A percentile compares a stretch with the other conserved stretches of the same genome.
phyloP scores from a whole-genome alignment of 2,329 filamentous ascomycete genomes.

The Balansia obtecta region DNA sequence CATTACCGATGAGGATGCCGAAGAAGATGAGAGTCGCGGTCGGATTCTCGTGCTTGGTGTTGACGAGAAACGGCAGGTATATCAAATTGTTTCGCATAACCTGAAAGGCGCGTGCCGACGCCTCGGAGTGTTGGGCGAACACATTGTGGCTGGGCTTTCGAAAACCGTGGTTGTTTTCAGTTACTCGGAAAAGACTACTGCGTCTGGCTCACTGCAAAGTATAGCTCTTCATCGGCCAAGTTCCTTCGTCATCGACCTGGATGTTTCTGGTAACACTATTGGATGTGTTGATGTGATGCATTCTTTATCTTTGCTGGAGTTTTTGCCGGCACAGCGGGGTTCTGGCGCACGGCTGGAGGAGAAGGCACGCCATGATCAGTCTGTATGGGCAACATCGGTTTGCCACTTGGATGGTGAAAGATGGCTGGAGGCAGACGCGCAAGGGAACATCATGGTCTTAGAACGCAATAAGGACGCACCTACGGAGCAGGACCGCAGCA shows the following conservation, averaged over 20 bases:
- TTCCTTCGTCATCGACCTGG: constrained; percentile 72
- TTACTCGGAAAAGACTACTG: constrained; percentile 44
- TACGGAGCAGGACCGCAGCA: constrained; percentile 58
- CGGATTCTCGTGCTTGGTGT: constrained; percentile 79
- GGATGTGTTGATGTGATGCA: constrained; percentile 92
- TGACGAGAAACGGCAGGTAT: constrained; percentile 59
- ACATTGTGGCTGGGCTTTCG: constrained; percentile 75
- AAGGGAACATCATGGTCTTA: constrained; percentile 80
- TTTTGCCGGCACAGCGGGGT: constrained; percentile 42
- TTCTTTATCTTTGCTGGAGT: constrained; percentile 69
- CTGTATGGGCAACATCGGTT: constrained; percentile 71
- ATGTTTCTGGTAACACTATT: constrained; percentile 61
- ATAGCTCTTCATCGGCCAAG: constrained; percentile 67
- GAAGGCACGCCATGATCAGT: constrained; percentile 67
- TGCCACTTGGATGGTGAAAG: constrained; percentile 58
- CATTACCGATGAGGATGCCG: constrained; percentile 46
- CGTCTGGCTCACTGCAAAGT: constrained; percentile 49
- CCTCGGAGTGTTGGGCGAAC: constrained; percentile 59
- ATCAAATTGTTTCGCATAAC: constrained; percentile 53
- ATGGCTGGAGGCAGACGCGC: constrained; percentile 74
- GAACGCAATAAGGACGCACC: constrained; percentile 59
- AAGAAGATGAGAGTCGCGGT: constrained; percentile 42
- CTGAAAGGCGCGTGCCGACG: constrained; percentile 74
- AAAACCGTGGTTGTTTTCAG: constrained; percentile 63
- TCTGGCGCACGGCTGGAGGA: constrained; percentile 55